phyloP scores from a whole-genome alignment of 1,284 basidiomycete genomes.

The Butyriboletus appendiculatus region DNA sequence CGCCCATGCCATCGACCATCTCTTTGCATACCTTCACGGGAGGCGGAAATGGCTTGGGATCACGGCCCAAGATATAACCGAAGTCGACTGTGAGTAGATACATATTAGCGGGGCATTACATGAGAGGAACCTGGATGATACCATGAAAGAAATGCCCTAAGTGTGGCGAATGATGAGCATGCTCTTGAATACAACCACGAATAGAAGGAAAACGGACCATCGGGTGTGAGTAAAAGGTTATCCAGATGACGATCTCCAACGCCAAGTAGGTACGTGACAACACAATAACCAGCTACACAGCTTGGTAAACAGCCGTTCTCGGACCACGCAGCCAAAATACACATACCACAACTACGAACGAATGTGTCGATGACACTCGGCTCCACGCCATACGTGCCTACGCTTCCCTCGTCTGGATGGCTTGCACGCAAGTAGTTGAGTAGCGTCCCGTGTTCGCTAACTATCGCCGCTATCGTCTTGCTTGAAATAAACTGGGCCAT shows the following conservation, averaged over 20 bases:
- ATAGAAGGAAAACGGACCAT: conserved; percentile 60
- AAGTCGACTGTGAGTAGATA: conserved; percentile 77
- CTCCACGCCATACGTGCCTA: conserved; percentile 92
- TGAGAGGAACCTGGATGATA: conserved; percentile 26
- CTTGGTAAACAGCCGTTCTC: conserved; percentile 11
- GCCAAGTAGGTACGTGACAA: conserved; percentile 95
- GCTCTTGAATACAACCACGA: not conserved
- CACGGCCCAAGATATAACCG: conserved; percentile 96
- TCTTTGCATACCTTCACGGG: conserved; percentile 99
- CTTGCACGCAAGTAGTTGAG: conserved; percentile 86
- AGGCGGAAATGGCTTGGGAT: conserved; percentile 98
- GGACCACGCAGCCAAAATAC: not conserved
- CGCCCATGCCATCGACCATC: conserved; percentile 99
- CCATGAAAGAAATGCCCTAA: conserved; percentile 86
- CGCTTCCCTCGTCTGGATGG: conserved; percentile 89
- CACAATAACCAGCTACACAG: conserved; percentile 90
- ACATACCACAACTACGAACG: conserved; percentile 93
- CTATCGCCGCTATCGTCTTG: conserved; percentile 92
- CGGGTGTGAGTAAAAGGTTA: conserved; percentile 91
- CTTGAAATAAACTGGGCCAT: conserved; percentile 97
- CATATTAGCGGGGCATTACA: conserved; percentile 12
- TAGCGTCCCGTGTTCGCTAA: conserved; percentile 90
- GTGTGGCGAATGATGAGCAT: conserved; percentile 3
- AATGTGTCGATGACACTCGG: conserved; percentile 95
- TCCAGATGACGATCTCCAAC: conserved; percentile 98